Conservation (phyloP, 2,329 filamentous ascomycete genomes). For the Cladorrhinum sp. region DNA sequence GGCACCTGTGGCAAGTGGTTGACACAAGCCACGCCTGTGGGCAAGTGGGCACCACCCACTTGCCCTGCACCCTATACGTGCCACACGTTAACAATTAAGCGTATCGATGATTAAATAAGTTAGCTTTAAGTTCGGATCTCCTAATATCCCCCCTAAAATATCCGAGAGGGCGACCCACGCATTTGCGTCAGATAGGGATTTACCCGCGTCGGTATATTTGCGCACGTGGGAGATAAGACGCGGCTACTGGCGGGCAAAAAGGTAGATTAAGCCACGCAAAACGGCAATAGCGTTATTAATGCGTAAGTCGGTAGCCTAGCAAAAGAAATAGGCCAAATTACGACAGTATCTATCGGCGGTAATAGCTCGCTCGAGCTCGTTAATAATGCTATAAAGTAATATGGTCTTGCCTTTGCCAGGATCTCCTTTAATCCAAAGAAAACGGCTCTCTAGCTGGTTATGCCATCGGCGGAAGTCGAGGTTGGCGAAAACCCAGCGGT, state of each 20-base stretch:
- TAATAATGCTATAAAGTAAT: conserved; percentile 39
- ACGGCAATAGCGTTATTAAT: conserved; percentile 33
- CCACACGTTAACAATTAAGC: no score
- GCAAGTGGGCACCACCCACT: no score
- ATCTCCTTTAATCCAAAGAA: conserved; percentile 23
- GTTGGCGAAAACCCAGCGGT: conserved; percentile 36
- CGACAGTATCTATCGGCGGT: not conserved
- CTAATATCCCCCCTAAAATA: conserved; percentile 40
- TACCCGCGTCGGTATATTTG: conserved; percentile 19
- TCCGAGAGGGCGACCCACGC: conserved; percentile 37
- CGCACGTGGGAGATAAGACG: conserved; percentile 36
- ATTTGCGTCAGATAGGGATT: conserved; percentile 40
- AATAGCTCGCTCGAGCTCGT: conserved; percentile 28
- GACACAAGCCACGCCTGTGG: no score
- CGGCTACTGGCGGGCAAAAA: conserved; percentile 30
- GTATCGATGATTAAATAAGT: conserved; percentile 44
- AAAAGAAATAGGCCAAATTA: conserved; percentile 34
- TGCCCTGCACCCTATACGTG: no score
- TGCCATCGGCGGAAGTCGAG: conserved; percentile 30
- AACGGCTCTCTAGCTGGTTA: not conserved
- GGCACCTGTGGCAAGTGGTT: no score
- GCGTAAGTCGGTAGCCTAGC: conserved; percentile 22
- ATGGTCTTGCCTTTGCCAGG: conserved; percentile 46
- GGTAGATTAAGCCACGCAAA: conserved; percentile 33
- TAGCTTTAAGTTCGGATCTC: conserved; percentile 31